phyloP scores from a whole-genome alignment of 2,329 filamentous ascomycete genomes.

The Pseudopyrenochaeta lycopersici region DNA sequence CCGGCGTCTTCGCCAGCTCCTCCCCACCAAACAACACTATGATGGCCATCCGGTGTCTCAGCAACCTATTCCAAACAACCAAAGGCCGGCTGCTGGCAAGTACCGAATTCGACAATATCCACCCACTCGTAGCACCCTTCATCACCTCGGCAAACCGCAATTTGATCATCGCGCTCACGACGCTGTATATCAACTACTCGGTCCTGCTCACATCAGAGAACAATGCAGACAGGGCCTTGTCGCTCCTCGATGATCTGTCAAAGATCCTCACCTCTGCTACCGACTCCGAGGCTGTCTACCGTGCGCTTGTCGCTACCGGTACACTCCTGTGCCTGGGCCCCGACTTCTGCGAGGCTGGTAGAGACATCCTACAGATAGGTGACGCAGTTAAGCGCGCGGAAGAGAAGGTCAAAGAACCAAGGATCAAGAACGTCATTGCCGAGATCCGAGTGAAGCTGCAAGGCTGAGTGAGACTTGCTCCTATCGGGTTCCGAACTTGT shows the following conservation, averaged over 20 bases:
- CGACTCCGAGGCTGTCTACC: slow-evolving; percentile 85
- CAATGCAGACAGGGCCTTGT: slow-evolving; percentile 59
- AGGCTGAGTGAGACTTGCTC: slow-evolving; percentile 16
- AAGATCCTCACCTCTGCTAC: slow-evolving; percentile 71
- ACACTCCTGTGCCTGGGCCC: slow-evolving; percentile 74
- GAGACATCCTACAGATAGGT: slow-evolving; percentile 65
- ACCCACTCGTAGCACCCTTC: slow-evolving; percentile 71
- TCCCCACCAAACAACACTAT: slow-evolving; percentile 82
- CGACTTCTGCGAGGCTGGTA: slow-evolving; percentile 66
- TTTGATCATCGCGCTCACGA: slow-evolving; percentile 81
- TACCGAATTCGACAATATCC: slow-evolving; percentile 66
- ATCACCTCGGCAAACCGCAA: slow-evolving; percentile 72
- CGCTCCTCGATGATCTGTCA: slow-evolving; percentile 69
- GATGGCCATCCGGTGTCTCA: slow-evolving; percentile 82
- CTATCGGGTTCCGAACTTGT: neutral
- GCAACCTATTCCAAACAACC: slow-evolving; percentile 82
- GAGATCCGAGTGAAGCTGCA: slow-evolving; percentile 65
- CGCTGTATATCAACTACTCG: slow-evolving; percentile 83
- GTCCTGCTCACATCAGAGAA: slow-evolving; percentile 69
- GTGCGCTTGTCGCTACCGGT: slow-evolving; percentile 82
- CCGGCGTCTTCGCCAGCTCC: slow-evolving; percentile 65
- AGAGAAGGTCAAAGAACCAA: slow-evolving; percentile 65
- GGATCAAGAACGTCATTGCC: slow-evolving; percentile 66
- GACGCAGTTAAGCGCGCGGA: slow-evolving; percentile 58
- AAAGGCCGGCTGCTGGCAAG: slow-evolving; percentile 71